Conservation (phyloP, 495 filamentous ascomycete genomes). For the Aspergillus cristatus region DNA sequence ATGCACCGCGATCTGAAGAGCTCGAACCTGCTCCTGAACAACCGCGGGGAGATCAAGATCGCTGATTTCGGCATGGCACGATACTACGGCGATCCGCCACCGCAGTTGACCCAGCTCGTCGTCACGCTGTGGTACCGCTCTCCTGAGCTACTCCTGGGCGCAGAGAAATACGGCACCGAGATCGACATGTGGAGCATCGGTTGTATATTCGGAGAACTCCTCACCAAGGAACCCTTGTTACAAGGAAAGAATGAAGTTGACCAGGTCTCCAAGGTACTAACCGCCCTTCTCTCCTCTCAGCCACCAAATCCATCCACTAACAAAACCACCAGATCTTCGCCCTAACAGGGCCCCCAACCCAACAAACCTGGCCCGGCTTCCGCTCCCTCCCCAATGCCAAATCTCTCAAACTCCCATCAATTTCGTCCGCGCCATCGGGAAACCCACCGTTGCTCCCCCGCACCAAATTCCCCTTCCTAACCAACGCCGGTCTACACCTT, state of each 20-base stretch:
- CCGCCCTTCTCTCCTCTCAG: neutral
- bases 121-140: slow-evolving; percentile 97
- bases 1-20: slow-evolving; percentile 96
- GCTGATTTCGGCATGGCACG: slow-evolving; percentile 98
- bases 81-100: slow-evolving; percentile 73
- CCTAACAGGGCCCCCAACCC: slow-evolving; percentile 81
- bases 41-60: slow-evolving; percentile 90
- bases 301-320: slow-evolving; percentile 13
- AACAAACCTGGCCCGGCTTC: slow-evolving; percentile 80
- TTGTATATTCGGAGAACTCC: slow-evolving; percentile 91
- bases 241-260: slow-evolving; percentile 95
- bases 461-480: slow-evolving; percentile 72
- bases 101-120: slow-evolving; percentile 84
- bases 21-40: slow-evolving; percentile 90
- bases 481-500: slow-evolving; percentile 60
- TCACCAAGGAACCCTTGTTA: slow-evolving; percentile 72
- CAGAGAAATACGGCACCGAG: slow-evolving; percentile 62
- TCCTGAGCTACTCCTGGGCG: slow-evolving; percentile 82
- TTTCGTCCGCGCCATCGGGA: slow-evolving; percentile 13
- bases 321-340: slow-evolving; percentile 57
- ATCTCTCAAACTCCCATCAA: slow-evolving; percentile 64
- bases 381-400: slow-evolving; percentile 82
- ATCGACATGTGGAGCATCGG: slow-evolving; percentile 95
- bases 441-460: slow-evolving; percentile 39
- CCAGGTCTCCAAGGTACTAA: slow-evolving; percentile 51